Evolutionary conservation across 495 filamentous ascomycete species (phyloP).

Genomic region (Friedmanniomyces endolithicus): DNA sequence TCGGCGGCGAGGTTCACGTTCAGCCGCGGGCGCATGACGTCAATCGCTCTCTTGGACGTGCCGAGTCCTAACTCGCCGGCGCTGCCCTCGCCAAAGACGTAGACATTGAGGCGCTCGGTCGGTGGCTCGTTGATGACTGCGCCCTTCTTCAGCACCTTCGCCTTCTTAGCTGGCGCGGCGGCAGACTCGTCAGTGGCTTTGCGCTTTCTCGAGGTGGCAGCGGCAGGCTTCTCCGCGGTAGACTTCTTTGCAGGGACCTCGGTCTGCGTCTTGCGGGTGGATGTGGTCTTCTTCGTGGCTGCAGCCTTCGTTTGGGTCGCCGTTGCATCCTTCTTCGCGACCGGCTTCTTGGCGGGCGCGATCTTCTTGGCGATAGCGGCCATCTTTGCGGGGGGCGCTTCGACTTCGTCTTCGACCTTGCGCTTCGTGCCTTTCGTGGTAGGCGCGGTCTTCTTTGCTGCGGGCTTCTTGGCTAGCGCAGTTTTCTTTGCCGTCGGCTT

Average conservation of each 20-base stretch:
- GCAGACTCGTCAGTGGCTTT: slow-evolving; percentile 5
- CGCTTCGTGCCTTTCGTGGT: slow-evolving; percentile 1
- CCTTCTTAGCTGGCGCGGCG: slow-evolving; percentile 15
- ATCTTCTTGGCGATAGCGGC: not conserved
- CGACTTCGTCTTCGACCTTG: slow-evolving; percentile 4
- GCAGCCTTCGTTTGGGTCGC: not conserved
- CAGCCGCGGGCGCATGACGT: slow-evolving; percentile 57
- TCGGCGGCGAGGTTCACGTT: slow-evolving; percentile 46
- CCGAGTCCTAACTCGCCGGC: slow-evolving; percentile 58
- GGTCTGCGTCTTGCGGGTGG: slow-evolving; percentile 1
- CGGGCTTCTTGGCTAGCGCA: not conserved
- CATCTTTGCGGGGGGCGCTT: not conserved
- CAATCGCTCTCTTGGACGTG: slow-evolving; percentile 44
- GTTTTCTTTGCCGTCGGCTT: slow-evolving; percentile 7
- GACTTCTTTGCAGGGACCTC: slow-evolving; percentile 1
- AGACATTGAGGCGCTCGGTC: slow-evolving; percentile 45
- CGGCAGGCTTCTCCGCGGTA: slow-evolving; percentile 2
- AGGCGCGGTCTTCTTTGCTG: slow-evolving; percentile 6
- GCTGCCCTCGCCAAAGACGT: slow-evolving; percentile 56
- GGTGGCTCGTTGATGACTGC: slow-evolving; percentile 31
- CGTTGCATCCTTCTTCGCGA: not conserved
- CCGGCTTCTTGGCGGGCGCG: not conserved
- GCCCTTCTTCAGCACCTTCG: slow-evolving; percentile 21
- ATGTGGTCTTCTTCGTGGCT: slow-evolving; percentile 1
- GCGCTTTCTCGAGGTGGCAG: slow-evolving; percentile 4